Conservation (phyloP, 805 yeast genomes). For the Zygosaccharomyces pseudorouxii region DNA sequence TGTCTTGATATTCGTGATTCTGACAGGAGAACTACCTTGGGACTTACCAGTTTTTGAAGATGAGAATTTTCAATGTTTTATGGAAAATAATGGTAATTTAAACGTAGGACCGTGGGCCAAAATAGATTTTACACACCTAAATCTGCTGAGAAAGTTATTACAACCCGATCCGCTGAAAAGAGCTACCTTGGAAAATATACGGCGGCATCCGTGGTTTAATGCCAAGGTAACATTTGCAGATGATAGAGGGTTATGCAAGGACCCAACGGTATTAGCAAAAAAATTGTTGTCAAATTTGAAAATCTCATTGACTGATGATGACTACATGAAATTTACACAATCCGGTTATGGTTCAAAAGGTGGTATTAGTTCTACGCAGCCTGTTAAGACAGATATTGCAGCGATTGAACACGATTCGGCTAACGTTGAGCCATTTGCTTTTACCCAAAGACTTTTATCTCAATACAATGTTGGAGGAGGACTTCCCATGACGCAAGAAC, state of each 20-base stretch:
- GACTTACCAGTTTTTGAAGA: constrained; percentile 55
- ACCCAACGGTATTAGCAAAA: constrained; percentile 48
- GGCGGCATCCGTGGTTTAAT: constrained; percentile 53
- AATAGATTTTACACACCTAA: constrained; percentile 45
- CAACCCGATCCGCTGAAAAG: constrained; percentile 47
- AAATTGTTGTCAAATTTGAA: constrained; percentile 48
- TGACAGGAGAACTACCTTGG: constrained; percentile 71
- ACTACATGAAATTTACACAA: constrained; percentile 32
- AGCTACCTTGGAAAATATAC: constrained; percentile 39
- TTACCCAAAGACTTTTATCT: constrained; percentile 25
- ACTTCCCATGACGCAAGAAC: constrained; percentile 17
- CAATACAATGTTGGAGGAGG: constrained; percentile 11
- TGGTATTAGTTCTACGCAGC: constrained; percentile 41
- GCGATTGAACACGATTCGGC: constrained; percentile 31
- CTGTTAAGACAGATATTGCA: constrained; percentile 39
- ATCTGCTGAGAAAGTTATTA: constrained; percentile 50
- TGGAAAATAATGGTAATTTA: constrained; percentile 44
- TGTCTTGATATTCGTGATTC: constrained; percentile 53
- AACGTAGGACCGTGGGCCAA: constrained; percentile 51
- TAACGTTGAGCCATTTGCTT: constrained; percentile 10
- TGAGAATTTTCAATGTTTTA: constrained; percentile 41
- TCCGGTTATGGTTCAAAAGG: constrained; percentile 4
- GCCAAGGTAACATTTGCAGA: constrained; percentile 42
- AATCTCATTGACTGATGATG: constrained; percentile 50
- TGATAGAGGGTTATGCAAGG: constrained; percentile 47